Percentiles rank a stretch among this genome's conserved stretches.
Evolutionary conservation across 1,139 yeast species (phyloP).

Genomic region (Hansenula lynferdii): DNA sequence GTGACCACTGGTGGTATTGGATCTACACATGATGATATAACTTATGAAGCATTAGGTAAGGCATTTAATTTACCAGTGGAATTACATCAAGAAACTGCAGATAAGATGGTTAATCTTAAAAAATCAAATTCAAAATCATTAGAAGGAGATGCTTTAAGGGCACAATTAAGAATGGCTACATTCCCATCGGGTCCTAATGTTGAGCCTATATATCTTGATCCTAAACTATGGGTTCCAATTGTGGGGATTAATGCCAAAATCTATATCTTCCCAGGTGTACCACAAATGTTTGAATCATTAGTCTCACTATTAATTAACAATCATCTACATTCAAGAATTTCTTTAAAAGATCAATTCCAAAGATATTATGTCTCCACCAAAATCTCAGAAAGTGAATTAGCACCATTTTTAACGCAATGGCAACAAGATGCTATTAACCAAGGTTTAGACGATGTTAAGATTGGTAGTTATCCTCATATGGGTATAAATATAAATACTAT

Average conservation of each 20-base stretch:
- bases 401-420: conserved; percentile 51
- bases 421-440: conserved; percentile 42
- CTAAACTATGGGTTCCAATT: conserved; percentile 77
- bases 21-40: conserved; percentile 86
- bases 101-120: conserved; percentile 50
- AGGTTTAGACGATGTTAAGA: conserved; percentile 44
- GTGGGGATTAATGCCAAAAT: conserved; percentile 60
- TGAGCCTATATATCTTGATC: conserved; percentile 46
- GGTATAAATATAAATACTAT: conserved; percentile 60
- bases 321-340: conserved; percentile 15
- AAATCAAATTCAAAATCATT: conserved; percentile 35
- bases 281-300: conserved; percentile 59
- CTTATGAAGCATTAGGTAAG: conserved; percentile 66
- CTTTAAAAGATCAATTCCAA: conserved; percentile 24
- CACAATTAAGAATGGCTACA: conserved; percentile 76
- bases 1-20: conserved; percentile 84
- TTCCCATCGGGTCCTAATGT: conserved; percentile 53
- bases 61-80: conserved; percentile 50
- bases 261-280: conserved; percentile 78
- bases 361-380: conserved; percentile 62
- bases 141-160: conserved; percentile 42
- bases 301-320: conserved; percentile 33
- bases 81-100: conserved; percentile 53
- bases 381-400: conserved; percentile 60
- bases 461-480: conserved; percentile 84